Evolutionary conservation across 2,329 filamentous ascomycete genomes (phyloP).

Genomic region (Triangularia verruculosa): DNA sequence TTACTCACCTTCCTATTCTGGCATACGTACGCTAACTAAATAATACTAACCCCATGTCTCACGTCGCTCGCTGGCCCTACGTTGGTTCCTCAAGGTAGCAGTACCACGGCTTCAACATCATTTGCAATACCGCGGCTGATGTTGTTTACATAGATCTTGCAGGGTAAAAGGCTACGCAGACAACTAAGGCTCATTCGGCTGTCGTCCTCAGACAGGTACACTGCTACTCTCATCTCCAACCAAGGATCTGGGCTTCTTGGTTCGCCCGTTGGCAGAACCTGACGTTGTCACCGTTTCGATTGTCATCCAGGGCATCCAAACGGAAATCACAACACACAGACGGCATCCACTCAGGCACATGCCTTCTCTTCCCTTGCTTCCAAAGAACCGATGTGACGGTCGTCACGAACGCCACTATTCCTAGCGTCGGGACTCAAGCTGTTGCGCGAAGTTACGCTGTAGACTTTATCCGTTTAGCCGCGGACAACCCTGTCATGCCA

Average conservation of each 20-base stretch:
- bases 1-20: constrained; percentile 12
- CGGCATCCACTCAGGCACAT: background rate
- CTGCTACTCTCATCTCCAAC: background rate
- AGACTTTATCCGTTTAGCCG: constrained; percentile 22
- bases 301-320: background rate
- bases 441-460: background rate
- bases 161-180: background rate
- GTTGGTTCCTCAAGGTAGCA: background rate
- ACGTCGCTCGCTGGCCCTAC: constrained; percentile 2
- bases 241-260: background rate
- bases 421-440: constrained; percentile 21
- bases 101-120: background rate
- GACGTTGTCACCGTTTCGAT: background rate
- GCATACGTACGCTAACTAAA: background rate
- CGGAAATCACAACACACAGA: background rate
- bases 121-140: background rate
- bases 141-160: constrained; percentile 1
- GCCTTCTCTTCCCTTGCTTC: background rate
- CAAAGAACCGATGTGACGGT: constrained; percentile 2
- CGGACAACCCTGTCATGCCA: constrained; percentile 8
- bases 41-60: background rate
- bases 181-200: background rate
- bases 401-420: background rate
- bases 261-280: background rate
- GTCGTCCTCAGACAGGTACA: background rate